phyloP scores from a whole-genome alignment of 495 filamentous ascomycete species.

The Penicillium chermesinum region DNA sequence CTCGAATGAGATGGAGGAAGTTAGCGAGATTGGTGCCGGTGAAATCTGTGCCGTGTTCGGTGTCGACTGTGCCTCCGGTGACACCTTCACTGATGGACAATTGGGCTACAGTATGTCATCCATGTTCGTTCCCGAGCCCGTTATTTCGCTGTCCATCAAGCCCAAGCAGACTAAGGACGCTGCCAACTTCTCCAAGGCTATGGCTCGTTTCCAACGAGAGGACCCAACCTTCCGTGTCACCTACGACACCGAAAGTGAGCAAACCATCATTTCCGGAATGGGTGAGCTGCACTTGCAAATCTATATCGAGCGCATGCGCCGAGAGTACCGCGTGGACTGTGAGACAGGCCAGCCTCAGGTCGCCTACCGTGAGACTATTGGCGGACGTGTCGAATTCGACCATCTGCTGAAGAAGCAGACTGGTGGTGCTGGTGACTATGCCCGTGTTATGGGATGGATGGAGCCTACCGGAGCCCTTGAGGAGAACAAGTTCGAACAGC shows the following conservation, averaged over 20 bases:
- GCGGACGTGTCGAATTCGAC: constrained; percentile 72
- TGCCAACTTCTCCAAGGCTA: constrained; percentile 95
- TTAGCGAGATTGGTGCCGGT: constrained; percentile 83
- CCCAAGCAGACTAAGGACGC: constrained; percentile 91
- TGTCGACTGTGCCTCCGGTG: constrained; percentile 95
- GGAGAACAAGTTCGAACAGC: constrained; percentile 78
- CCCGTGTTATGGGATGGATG: constrained; percentile 87
- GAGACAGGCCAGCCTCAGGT: constrained; percentile 95
- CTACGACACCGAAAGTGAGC: constrained; percentile 81
- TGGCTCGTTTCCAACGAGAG: constrained; percentile 97
- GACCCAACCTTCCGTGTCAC: constrained; percentile 96
- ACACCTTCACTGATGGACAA: constrained; percentile 94
- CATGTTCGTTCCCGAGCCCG: constrained; percentile 98
- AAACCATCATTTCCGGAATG: constrained; percentile 99
- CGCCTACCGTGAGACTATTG: constrained; percentile 94
- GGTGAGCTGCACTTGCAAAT: constrained; percentile 96
- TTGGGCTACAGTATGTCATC: constrained; percentile 96
- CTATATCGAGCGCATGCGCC: constrained; percentile 96
- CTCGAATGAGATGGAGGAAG: constrained; percentile 99
- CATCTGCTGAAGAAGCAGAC: constrained; percentile 94
- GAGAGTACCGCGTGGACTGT: constrained; percentile 95
- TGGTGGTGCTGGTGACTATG: constrained; percentile 93
- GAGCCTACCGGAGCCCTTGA: constrained; percentile 72
- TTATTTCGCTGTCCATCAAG: constrained; percentile 96
- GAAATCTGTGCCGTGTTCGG: constrained; percentile 99